Percentiles rank a stretch among this genome's conserved stretches.
phyloP scores from a whole-genome alignment of 495 filamentous ascomycete species.

The Penicillium silybi region DNA sequence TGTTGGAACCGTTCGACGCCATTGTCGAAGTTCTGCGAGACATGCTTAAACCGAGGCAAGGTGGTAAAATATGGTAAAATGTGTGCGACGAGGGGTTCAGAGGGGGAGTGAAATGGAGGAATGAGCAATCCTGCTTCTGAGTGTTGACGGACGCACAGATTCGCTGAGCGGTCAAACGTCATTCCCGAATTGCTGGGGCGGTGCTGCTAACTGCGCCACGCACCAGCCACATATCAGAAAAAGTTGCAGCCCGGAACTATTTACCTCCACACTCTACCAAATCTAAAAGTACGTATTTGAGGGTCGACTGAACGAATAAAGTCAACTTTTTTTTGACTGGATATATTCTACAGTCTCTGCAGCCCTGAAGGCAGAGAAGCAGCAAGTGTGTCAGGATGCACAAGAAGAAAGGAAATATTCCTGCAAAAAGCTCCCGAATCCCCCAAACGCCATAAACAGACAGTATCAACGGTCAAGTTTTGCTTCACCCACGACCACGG shows the following conservation, averaged over 20 bases:
- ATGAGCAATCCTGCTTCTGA: conserved; percentile 25
- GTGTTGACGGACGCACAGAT: conserved; percentile 39
- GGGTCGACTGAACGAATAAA: conserved; percentile 4
- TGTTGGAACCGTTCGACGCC: conserved; percentile 35
- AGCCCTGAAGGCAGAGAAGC: conserved; percentile 19
- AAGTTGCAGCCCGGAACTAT: background rate
- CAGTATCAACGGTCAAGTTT: conserved; percentile 32
- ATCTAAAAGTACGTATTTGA: background rate
- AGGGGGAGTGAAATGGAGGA: conserved; percentile 21
- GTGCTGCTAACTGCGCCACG: conserved; percentile 33
- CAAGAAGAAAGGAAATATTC: conserved; percentile 42
- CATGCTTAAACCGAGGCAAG: conserved; percentile 36
- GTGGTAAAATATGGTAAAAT: conserved; percentile 2
- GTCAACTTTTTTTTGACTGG: conserved; percentile 30
- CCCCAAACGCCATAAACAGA: conserved; percentile 51
- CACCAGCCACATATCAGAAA: conserved; percentile 22
- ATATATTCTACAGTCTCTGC: conserved; percentile 37
- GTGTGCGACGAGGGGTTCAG: conserved; percentile 2
- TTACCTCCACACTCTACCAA: background rate
- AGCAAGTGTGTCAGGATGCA: conserved; percentile 38
- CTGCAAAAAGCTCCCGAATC: conserved; percentile 46
- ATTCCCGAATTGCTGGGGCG: conserved; percentile 25
- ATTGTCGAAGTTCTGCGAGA: conserved; percentile 44
- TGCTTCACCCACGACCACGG: conserved; percentile 35
- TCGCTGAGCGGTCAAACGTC: conserved; percentile 37